phyloP scores from a whole-genome alignment of 441 rosid species.

The Breynia disticha region DNA sequence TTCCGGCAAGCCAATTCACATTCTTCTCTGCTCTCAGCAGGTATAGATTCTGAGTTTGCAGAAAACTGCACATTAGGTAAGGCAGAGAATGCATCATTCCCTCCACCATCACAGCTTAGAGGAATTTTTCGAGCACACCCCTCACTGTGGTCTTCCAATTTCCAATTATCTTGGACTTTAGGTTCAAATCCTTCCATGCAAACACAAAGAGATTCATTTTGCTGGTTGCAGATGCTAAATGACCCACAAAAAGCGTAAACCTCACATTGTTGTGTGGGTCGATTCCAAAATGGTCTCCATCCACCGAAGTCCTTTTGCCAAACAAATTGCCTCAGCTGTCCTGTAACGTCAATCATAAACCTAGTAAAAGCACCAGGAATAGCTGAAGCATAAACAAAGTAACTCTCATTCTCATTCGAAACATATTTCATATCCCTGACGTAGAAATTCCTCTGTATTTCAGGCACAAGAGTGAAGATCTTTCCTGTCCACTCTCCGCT shows the following conservation, averaged over 20 bases:
- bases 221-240: slow-evolving; percentile 15
- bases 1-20: slow-evolving; percentile 18
- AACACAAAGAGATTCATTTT: slow-evolving; percentile 6
- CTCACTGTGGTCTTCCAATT: slow-evolving; percentile 7
- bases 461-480: slow-evolving; percentile 9
- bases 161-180: slow-evolving; percentile 4
- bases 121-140: slow-evolving; percentile 11
- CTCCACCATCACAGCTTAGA: slow-evolving; percentile 6
- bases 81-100: slow-evolving; percentile 6
- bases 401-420: slow-evolving; percentile 16
- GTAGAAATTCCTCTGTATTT: slow-evolving; percentile 3
- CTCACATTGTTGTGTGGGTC: slow-evolving; percentile 15
- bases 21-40: neutral
- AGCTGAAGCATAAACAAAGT: slow-evolving; percentile 1
- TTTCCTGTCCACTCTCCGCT: slow-evolving; percentile 11
- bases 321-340: slow-evolving; percentile 6
- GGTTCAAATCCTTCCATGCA: slow-evolving; percentile 18
- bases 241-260: slow-evolving; percentile 19
- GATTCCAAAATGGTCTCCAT: slow-evolving; percentile 14
- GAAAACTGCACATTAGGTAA: slow-evolving; percentile 3
- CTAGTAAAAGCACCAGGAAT: slow-evolving; percentile 13
- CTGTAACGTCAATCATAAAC: slow-evolving; percentile 10
- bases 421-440: slow-evolving; percentile 3
- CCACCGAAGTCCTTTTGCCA: neutral
- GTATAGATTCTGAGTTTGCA: slow-evolving; percentile 4